Evolutionary conservation across 352 stramenopile genomes (phyloP).

Genomic region (Discostella stelligera): DNA sequence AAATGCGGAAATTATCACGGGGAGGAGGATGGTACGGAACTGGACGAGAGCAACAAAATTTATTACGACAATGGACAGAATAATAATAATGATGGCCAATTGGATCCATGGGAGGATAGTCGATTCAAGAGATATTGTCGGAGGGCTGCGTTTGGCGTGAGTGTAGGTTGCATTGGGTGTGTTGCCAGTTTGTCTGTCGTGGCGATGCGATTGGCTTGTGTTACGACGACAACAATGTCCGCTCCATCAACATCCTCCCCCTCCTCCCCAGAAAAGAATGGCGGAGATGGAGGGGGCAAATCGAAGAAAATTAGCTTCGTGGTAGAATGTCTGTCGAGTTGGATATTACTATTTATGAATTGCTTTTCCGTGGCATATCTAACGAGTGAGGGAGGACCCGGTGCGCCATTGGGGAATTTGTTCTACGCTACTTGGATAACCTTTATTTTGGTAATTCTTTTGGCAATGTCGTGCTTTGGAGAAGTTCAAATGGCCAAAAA

Average conservation of each 20-base stretch:
- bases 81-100: neutral
- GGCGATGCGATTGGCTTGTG: constrained; percentile 43
- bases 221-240: neutral
- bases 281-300: neutral
- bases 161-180: constrained; percentile 57
- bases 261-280: neutral
- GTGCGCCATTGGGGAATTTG: constrained; percentile 47
- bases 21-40: constrained; percentile 2
- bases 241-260: neutral
- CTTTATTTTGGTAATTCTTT: constrained; percentile 39
- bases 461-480: constrained; percentile 45
- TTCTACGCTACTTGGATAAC: constrained; percentile 51
- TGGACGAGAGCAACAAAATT: constrained; percentile 9
- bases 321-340: constrained; percentile 25
- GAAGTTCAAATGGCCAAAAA: constrained; percentile 46
- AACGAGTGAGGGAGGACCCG: constrained; percentile 47
- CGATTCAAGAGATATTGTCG: constrained; percentile 53
- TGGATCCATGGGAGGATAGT: constrained; percentile 2
- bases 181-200: constrained; percentile 57
- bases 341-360: constrained; percentile 31
- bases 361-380: constrained; percentile 51
- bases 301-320: constrained; percentile 32
- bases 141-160: constrained; percentile 69
- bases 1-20: constrained; percentile 32
- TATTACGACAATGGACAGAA: neutral